phyloP scores from a whole-genome alignment of 805 yeast species.

The Isabelozyma pseudorhagii region DNA sequence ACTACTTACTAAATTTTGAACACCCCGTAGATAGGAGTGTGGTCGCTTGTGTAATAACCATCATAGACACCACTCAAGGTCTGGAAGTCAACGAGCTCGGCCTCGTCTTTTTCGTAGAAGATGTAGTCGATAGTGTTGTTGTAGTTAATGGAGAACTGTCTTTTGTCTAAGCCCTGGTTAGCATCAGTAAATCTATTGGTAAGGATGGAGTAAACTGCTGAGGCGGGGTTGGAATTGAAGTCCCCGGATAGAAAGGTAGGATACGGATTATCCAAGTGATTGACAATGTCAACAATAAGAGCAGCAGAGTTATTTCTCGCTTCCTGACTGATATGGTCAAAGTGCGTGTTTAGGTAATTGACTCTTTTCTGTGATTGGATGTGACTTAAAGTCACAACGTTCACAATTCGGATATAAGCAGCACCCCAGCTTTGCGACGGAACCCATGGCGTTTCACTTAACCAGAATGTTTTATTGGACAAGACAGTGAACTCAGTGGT shows the following conservation, averaged over 20 bases:
- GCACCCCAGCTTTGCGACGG: conserved; percentile 7
- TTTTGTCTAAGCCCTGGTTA: background rate
- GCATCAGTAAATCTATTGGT: background rate
- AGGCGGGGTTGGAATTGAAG: conserved; percentile 42
- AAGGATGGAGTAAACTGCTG: conserved; percentile 27
- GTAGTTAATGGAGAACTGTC: background rate
- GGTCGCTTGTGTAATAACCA: conserved; percentile 42
- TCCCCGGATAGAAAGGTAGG: conserved; percentile 51
- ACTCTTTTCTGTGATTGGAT: conserved; percentile 3
- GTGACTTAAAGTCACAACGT: conserved; percentile 6
- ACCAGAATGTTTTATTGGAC: conserved; percentile 5
- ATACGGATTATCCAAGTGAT: background rate
- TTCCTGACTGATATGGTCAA: conserved; percentile 5
- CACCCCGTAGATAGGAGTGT: conserved; percentile 36
- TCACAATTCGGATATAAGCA: conserved; percentile 9
- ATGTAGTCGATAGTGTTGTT: conserved; percentile 3
- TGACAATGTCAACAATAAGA: conserved; percentile 2
- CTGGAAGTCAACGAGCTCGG: background rate
- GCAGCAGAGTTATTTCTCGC: conserved; percentile 10
- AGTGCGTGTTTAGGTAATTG: conserved; percentile 10
- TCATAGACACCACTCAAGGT: conserved; percentile 16
- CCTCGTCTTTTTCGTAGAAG: background rate
- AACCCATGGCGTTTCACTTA: conserved; percentile 5
- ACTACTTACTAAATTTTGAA: background rate
- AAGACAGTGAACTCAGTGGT: background rate